These are phyloP conservation scores for Excoecaria agallocha DNA, from an alignment of 345 rosid genomes.

Conservation along the genomic window DNA sequence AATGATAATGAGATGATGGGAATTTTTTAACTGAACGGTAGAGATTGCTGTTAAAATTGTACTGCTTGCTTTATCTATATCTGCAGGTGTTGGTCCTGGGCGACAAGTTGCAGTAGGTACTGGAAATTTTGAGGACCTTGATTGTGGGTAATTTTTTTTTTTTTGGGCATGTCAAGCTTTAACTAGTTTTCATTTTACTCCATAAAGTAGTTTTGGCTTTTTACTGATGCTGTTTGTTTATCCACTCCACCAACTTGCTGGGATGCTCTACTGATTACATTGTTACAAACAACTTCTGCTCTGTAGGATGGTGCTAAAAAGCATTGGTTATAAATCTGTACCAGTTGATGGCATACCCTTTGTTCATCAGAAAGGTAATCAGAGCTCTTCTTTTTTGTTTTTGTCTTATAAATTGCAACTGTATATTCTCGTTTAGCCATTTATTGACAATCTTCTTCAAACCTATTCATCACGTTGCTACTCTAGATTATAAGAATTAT, in stretches of 20 bases:
- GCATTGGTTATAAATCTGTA: conserved; percentile 91
- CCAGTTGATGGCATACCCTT: conserved; percentile 72
- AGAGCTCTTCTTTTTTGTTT: neutral
- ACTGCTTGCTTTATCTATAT: neutral
- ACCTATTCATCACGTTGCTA: neutral
- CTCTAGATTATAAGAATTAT: neutral
- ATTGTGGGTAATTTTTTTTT: conserved; percentile 56
- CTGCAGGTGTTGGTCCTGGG: conserved; percentile 62
- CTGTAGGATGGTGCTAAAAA: conserved; percentile 75
- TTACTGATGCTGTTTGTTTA: neutral
- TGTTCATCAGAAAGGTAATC: conserved; percentile 70
- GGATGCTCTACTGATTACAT: conserved; percentile 5
- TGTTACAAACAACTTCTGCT: conserved; percentile 12
- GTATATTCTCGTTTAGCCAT: neutral
- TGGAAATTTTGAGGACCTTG: conserved; percentile 68
- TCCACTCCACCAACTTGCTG: neutral
- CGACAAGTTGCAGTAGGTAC: conserved; percentile 79
- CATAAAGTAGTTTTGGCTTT: neutral
- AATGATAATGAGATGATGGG: neutral
- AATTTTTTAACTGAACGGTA: neutral
- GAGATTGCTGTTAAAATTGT: neutral
- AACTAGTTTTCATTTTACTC: neutral
- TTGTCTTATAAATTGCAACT: neutral
- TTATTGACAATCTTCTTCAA: neutral
- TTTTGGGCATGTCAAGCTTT: neutral